Evolutionary conservation across 768 basidiomycete genomes (phyloP), one percentile per base, ranked within the genome.

Genomic region (Agrocybe praecox): DNA sequence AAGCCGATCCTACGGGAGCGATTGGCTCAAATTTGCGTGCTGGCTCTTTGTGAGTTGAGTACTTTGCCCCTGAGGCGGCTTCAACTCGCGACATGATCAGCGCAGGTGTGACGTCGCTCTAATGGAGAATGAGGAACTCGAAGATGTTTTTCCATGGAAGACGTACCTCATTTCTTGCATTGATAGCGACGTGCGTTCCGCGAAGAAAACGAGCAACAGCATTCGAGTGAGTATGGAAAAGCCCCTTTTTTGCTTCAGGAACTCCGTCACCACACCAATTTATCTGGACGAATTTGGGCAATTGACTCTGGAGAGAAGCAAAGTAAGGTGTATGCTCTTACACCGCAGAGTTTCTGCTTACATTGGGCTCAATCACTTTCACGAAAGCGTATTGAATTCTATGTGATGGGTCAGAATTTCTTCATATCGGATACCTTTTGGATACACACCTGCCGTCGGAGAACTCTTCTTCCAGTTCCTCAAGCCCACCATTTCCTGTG

Each of bases 181-280:
- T 90, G 73, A 96, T 82, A 19, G 92, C 89, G 60, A 96, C 89
- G 68, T 96, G 94, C 0, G 88, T 83, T 40, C 92, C 92, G 6
- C 86, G 86, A 45, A 98, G 79, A 71, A 89, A 96, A 55, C 78
- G 84, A 42, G 87, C 81, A 9, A 98, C 90, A 1, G 93, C 82
- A 45, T 82, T 81, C 7, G 94, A 85, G 70, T 98, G 96, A 8
- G 86, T 88, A 66, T 93, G 89, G 76, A 96, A 96, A 21, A 97
- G 79, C 8, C 96, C 96, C 70, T 98, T 98, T 73, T 92, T 89
- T 18, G 80, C 79, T 69, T 88, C 93, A 12, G 96, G 96, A 1
- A 98, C 96, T 56, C 96, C 96, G 66, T 96, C 96, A 44, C 96
- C 96, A 63, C 94, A 94, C 96, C 96, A 97, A 65, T 94, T 93